These are phyloP conservation scores for Teratosphaeria destructans DNA, from an alignment of 2,329 filamentous ascomycete species.

Conservation along the genomic window DNA sequence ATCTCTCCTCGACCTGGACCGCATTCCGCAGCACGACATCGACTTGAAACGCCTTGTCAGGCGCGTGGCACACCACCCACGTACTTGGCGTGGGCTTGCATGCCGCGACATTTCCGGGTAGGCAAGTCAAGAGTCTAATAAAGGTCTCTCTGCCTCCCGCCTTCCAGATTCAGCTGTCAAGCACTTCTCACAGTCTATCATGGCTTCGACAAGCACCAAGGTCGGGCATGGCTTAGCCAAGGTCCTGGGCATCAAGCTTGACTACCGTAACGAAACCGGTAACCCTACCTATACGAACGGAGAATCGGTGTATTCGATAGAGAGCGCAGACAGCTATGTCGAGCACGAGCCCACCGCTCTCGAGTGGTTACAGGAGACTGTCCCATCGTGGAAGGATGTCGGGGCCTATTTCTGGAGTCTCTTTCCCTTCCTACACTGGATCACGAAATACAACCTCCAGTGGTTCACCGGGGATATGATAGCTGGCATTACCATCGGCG, in stretches of 20 bases:
- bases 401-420: slow-evolving; percentile 56
- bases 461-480: slow-evolving; percentile 86
- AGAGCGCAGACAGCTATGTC: slow-evolving; percentile 66
- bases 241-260: slow-evolving; percentile 69
- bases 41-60: not conserved
- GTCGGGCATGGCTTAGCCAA: slow-evolving; percentile 67
- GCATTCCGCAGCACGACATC: not conserved
- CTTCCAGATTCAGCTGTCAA: not conserved
- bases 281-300: slow-evolving; percentile 51
- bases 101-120: not conserved
- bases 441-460: slow-evolving; percentile 73
- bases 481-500: slow-evolving; percentile 63
- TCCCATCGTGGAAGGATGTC: slow-evolving; percentile 49
- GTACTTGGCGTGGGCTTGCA: not conserved
- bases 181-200: slow-evolving; percentile 3
- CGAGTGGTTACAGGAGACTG: slow-evolving; percentile 59
- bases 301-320: slow-evolving; percentile 67
- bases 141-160: not conserved
- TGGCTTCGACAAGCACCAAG: slow-evolving; percentile 39
- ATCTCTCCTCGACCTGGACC: not conserved
- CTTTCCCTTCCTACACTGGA: slow-evolving; percentile 88
- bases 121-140: not conserved
- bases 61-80: not conserved
- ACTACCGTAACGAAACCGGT: slow-evolving; percentile 51
- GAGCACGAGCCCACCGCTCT: slow-evolving; percentile 66